A percentile compares a stretch with the other conserved stretches of the same genome.
phyloP scores from a whole-genome alignment of 2,329 filamentous ascomycete genomes.

The Tolypocladium tropicale region DNA sequence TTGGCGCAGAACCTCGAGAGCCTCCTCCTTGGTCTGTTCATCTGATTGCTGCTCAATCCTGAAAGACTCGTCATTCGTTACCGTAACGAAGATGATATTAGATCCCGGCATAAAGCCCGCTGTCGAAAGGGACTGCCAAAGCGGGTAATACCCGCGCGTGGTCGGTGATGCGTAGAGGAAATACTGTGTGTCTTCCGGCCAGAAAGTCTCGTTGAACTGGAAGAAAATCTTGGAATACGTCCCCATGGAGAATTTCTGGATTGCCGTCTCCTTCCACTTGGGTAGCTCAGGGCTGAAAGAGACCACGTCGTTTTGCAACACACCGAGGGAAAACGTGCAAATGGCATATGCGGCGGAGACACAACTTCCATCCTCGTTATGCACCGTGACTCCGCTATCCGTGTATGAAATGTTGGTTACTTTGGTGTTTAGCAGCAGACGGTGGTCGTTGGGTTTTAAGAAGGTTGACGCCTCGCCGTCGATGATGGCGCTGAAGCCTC shows the following conservation, averaged over 20 bases:
- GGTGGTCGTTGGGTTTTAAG: constrained; percentile 40
- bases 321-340: constrained; percentile 57
- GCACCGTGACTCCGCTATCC: constrained; percentile 39
- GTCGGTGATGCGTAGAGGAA: constrained; percentile 34
- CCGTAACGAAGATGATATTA: constrained; percentile 56
- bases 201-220: constrained; percentile 59
- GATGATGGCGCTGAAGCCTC: constrained; percentile 51
- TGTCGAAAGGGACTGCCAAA: constrained; percentile 53
- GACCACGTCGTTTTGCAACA: constrained; percentile 52
- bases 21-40: constrained; percentile 44
- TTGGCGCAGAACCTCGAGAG: constrained; percentile 43
- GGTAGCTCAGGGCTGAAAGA: constrained; percentile 49
- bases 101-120: constrained; percentile 49
- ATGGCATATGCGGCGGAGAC: constrained; percentile 52
- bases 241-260: constrained; percentile 56
- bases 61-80: constrained; percentile 45
- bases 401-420: constrained; percentile 46
- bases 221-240: constrained; percentile 67
- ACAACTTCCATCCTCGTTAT: constrained; percentile 43
- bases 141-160: constrained; percentile 35
- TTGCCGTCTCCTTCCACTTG: constrained; percentile 52
- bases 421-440: constrained; percentile 47
- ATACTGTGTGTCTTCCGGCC: constrained; percentile 35
- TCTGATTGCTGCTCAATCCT: constrained; percentile 49
- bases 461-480: constrained; percentile 47